These are phyloP conservation scores for Trypanosomatidae sp. DNA, from an alignment of 208 protist genomes.

Conservation along the genomic window DNA sequence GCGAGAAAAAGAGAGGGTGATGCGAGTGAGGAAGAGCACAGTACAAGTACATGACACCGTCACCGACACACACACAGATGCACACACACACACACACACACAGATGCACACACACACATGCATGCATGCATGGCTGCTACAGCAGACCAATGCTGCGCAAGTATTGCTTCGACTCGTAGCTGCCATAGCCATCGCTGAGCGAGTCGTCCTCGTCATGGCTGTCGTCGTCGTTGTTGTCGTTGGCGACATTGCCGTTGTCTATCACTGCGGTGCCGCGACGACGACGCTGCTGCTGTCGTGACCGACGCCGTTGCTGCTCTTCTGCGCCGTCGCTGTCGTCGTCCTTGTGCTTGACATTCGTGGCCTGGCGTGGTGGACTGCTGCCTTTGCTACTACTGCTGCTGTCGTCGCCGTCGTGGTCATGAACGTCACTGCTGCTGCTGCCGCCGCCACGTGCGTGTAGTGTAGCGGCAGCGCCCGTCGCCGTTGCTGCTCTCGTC, in stretches of 20 bases:
- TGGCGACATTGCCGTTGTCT: too few relatives aligned
- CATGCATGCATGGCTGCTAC: too few relatives aligned
- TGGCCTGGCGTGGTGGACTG: not conserved
- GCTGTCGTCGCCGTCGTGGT: not conserved
- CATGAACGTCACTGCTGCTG: not conserved
- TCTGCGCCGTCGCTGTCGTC: not conserved
- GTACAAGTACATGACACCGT: not conserved
- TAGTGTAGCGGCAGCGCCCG: too few relatives aligned
- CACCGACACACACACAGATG: too few relatives aligned
- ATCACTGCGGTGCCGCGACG: too few relatives aligned
- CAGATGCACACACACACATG: too few relatives aligned
- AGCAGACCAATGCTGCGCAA: constrained; percentile 61
- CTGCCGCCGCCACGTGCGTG: too few relatives aligned
- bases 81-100: too few relatives aligned
- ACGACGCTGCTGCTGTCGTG: not conserved
- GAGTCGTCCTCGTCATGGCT: constrained; percentile 34
- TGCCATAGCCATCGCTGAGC: constrained; percentile 77
- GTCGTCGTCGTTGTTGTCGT: not conserved
- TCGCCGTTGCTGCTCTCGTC: too few relatives aligned
- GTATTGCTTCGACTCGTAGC: constrained; percentile 79
- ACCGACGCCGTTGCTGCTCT: not conserved
- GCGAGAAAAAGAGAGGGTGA: constrained; percentile 3
- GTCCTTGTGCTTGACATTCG: not conserved
- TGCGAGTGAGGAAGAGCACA: not conserved
- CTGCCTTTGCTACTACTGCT: constrained; percentile 1